Conservation (phyloP, 1,284 basidiomycete genomes). For the Boletus hoseneyae region DNA sequence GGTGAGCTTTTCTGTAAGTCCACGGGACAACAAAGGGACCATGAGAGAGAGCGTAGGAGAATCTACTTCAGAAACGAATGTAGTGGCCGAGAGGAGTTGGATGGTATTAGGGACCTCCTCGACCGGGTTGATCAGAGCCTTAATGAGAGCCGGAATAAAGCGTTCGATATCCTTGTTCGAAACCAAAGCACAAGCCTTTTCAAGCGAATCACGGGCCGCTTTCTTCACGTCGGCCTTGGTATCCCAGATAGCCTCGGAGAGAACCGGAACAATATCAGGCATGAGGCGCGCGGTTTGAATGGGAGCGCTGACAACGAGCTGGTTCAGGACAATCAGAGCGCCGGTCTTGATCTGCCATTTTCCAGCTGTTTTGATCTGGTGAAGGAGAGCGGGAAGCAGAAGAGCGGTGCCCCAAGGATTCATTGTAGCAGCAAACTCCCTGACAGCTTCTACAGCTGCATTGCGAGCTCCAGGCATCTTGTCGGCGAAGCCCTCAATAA, state of each 20-base stretch:
- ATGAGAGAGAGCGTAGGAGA: conserved; percentile 98
- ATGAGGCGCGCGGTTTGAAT: conserved; percentile 87
- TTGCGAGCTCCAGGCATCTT: conserved; percentile 85
- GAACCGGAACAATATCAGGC: conserved; percentile 95
- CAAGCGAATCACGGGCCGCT: conserved; percentile 92
- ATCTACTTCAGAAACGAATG: conserved; percentile 99
- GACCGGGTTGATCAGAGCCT: conserved; percentile 97
- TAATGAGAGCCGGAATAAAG: conserved; percentile 97
- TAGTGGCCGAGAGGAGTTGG: conserved; percentile 95
- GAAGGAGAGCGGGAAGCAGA: conserved; percentile 87
- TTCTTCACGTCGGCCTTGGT: conserved; percentile 99
- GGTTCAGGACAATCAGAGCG: conserved; percentile 81
- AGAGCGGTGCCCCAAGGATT: conserved; percentile 88
- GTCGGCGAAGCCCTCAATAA: conserved; percentile 92
- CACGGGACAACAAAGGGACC: conserved; percentile 96
- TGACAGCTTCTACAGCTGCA: conserved; percentile 84
- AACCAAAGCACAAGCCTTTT: conserved; percentile 89
- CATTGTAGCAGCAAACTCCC: conserved; percentile 77
- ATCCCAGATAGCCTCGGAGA: conserved; percentile 98
- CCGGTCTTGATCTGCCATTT: conserved; percentile 99
- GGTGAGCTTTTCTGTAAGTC: conserved; percentile 92
- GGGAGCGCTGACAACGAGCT: conserved; percentile 85
- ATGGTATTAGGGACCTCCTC: conserved; percentile 99
- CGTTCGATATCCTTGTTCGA: conserved; percentile 99
- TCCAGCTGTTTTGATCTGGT: conserved; percentile 93